Conservation (phyloP, 176 grass and related monocot genomes). For the Areca catechu region DNA sequence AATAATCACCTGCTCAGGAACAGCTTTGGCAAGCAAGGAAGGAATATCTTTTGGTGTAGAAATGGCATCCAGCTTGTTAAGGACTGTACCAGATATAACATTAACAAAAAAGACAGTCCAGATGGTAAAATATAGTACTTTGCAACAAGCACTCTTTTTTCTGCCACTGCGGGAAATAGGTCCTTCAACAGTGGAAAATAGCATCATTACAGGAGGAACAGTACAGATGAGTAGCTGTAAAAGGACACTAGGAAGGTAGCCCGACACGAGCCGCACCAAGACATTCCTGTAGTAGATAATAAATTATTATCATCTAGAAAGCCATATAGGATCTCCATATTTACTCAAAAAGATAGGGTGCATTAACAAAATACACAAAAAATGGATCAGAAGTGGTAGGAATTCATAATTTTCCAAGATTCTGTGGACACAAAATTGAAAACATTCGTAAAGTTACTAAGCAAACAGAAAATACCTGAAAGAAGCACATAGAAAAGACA, state of each 20-base stretch:
- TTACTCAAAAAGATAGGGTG: no score
- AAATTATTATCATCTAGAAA: not conserved
- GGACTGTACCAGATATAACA: constrained; percentile 70
- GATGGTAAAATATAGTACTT: constrained; percentile 69
- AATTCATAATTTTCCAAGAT: no score
- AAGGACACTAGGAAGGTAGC: constrained; percentile 86
- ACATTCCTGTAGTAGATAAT: constrained; percentile 37
- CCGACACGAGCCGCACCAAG: constrained; percentile 52
- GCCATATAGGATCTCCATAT: no score
- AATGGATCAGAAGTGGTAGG: no score
- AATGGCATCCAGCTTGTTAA: constrained; percentile 60
- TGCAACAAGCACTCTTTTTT: constrained; percentile 80
- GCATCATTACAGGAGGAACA: constrained; percentile 82
- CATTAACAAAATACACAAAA: no score
- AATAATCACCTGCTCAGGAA: constrained; percentile 71
- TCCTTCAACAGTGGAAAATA: constrained; percentile 79
- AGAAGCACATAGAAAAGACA: no score
- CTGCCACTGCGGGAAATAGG: constrained; percentile 70
- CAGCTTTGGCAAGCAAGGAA: constrained; percentile 64
- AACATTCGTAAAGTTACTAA: no score
- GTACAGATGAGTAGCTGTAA: constrained; percentile 70
- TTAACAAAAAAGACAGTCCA: constrained; percentile 97
- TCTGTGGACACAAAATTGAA: no score
- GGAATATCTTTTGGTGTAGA: constrained; percentile 72
- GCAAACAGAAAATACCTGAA: no score